Evolutionary conservation across 2,329 filamentous ascomycete species (phyloP), one percentile per base, ranked within the genome.

Genomic region (Aspergillus chevalieri): DNA sequence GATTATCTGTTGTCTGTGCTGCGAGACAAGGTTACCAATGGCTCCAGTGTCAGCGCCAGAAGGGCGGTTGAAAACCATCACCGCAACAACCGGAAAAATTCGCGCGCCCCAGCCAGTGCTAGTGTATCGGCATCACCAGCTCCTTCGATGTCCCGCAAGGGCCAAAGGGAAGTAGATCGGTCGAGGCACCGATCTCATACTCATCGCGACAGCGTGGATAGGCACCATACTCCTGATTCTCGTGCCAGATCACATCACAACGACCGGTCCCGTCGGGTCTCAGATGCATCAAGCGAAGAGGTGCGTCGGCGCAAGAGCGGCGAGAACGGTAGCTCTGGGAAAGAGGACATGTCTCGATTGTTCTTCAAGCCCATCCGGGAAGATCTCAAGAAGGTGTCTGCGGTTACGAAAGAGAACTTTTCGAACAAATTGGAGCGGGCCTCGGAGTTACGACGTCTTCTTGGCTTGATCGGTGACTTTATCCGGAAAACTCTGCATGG

Each of bases 1-100:
- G 93, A 97, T 64, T 98, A 98, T 65, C 80, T 98, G 12, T 78
- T 98, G 38, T 95, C 90, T n/a, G 90, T 98, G 1, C 75, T 98
- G 52, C 89, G 92, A 65, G 89, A 95, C 63, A 89, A 94, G 69
- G 86, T 84, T 2, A 83, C 83, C 53, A 88, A 95, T 54, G 73
- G 74, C 21, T 63, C 66, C 26, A 73, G 66, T 63, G 78, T 81
- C 26, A 82, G 82, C 17, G 87, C 86, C 3, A 90, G 88, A 66
- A 85, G 84, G 62, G 83, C 86, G 1, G 84, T 94, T 24, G 91
- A 95, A 61, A 95, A 95, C 57, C 91, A 96, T 61, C 91, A 95
- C 67, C 88, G 91, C 48, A 95, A 92, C 72, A 95, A 91, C 73
- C 95, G 95, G 74, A 92, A 94, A 63, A 61, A 64, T 39, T 59